Evolutionary conservation across 768 basidiomycete genomes (phyloP).

Genomic region (Naganishia vaughanmartiniae): DNA sequence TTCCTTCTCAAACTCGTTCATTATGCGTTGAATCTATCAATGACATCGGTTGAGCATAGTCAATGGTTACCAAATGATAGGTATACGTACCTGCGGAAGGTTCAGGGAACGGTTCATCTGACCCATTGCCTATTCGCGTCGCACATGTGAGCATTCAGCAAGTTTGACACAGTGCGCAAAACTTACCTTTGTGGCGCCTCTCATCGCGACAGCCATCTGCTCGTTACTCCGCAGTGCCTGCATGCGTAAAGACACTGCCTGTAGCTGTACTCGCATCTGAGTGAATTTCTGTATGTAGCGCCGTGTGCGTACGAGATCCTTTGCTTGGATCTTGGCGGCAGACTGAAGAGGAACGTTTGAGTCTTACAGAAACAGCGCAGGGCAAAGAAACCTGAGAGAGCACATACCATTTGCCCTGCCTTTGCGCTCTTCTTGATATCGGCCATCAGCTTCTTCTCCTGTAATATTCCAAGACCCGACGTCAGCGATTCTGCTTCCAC

Average conservation of each 20-base stretch:
- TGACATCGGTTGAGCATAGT: not conserved
- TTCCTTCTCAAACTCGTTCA: conserved; percentile 97
- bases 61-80: not conserved
- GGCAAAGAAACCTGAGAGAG: not conserved
- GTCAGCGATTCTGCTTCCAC: not conserved
- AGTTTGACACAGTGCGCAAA: not conserved
- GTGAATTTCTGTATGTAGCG: conserved; percentile 97
- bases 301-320: conserved; percentile 93
- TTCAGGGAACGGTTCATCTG: conserved; percentile 96
- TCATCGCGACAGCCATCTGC: conserved; percentile 99
- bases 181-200: conserved; percentile 84
- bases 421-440: conserved; percentile 98
- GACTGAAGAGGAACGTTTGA: conserved; percentile 60
- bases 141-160: not conserved
- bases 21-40: conserved; percentile 79
- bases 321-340: conserved; percentile 99
- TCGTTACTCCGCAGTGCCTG: conserved; percentile 95
- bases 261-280: conserved; percentile 96
- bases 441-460: conserved; percentile 88
- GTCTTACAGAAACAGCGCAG: not conserved
- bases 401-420: conserved; percentile 79
- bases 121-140: conserved; percentile 76
- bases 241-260: conserved; percentile 90
- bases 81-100: conserved; percentile 60
- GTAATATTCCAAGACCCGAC: not conserved